Conservation (phyloP, 1,284 basidiomycete species). For the Vanrija humicola region DNA sequence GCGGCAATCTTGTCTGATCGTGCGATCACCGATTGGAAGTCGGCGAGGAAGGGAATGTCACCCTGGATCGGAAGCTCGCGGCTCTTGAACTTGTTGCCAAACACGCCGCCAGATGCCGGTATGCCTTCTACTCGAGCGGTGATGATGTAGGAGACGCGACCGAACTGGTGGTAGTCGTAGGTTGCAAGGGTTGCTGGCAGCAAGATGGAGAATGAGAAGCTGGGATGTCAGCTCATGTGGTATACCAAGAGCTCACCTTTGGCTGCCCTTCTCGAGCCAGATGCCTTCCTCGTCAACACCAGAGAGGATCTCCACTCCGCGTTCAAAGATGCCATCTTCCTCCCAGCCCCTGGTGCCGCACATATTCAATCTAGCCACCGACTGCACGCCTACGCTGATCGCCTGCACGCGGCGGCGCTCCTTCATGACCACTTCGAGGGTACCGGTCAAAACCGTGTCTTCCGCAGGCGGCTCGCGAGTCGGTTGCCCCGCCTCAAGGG, state of each 20-base stretch:
- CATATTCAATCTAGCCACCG: conserved; percentile 35
- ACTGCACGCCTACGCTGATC: conserved; percentile 43
- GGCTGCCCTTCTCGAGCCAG: conserved; percentile 41
- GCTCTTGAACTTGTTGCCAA: conserved; percentile 11
- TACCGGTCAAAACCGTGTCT: conserved; percentile 42
- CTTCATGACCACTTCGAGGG: conserved; percentile 45
- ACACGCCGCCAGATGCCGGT: conserved; percentile 2
- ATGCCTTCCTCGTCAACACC: conserved; percentile 37
- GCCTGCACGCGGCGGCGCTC: conserved; percentile 37
- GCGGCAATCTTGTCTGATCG: conserved; percentile 31
- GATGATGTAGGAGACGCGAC: conserved; percentile 34
- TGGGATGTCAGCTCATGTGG: not conserved
- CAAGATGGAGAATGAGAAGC: conserved; percentile 35
- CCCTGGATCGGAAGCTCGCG: conserved; percentile 10
- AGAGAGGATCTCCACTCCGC: conserved; percentile 36
- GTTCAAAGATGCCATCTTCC: conserved; percentile 44
- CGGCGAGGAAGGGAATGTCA: conserved; percentile 26
- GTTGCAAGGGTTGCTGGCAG: conserved; percentile 38
- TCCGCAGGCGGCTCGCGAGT: conserved; percentile 36
- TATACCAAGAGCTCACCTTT: conserved; percentile 19
- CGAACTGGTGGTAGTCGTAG: conserved; percentile 29
- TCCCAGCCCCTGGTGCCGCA: conserved; percentile 36
- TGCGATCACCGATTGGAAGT: conserved; percentile 37
- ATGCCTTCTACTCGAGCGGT: conserved; percentile 27
- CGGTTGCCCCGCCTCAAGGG: conserved; percentile 23